Evolutionary conservation across 2,329 filamentous ascomycete species (phyloP).

Genomic region (Aspergillus novoparasiticus): DNA sequence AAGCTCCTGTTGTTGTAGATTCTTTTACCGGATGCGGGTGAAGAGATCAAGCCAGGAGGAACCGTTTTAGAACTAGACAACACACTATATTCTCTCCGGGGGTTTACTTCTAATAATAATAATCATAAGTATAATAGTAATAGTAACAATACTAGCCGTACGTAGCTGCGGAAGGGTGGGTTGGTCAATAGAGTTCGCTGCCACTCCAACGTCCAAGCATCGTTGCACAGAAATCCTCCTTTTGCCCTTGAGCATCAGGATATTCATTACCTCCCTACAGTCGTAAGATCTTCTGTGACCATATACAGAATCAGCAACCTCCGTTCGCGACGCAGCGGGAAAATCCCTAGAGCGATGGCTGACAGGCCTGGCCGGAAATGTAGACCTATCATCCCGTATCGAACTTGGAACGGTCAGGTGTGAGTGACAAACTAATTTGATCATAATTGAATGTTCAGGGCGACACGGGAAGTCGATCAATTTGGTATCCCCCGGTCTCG

Average conservation of each 20-base stretch:
- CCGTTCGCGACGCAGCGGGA: not conserved
- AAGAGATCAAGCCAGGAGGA: not conserved
- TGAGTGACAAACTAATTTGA: not conserved
- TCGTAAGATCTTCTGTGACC: not conserved
- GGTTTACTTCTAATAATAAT: not conserved
- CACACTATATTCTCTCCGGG: not conserved
- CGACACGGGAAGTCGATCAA: not conserved
- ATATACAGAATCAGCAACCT: not conserved
- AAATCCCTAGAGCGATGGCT: not conserved
- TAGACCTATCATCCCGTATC: not conserved
- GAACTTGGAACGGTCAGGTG: not conserved
- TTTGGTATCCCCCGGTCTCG: not conserved
- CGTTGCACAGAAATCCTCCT: not conserved
- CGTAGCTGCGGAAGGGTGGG: not conserved
- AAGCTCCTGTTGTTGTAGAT: not conserved
- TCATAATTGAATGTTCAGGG: not conserved
- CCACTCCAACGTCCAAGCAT: conserved; percentile 2
- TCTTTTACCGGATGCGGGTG: not conserved
- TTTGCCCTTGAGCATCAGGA: not conserved
- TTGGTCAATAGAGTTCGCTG: not conserved
- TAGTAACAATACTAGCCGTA: not conserved
- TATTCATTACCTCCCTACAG: not conserved
- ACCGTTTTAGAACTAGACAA: not conserved
- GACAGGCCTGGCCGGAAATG: not conserved
- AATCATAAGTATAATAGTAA: not conserved